Evolutionary conservation across 176 grass and related monocot genomes (phyloP), one percentile per base, ranked within the genome.

Genomic region (Aegilops umbellulata): DNA sequence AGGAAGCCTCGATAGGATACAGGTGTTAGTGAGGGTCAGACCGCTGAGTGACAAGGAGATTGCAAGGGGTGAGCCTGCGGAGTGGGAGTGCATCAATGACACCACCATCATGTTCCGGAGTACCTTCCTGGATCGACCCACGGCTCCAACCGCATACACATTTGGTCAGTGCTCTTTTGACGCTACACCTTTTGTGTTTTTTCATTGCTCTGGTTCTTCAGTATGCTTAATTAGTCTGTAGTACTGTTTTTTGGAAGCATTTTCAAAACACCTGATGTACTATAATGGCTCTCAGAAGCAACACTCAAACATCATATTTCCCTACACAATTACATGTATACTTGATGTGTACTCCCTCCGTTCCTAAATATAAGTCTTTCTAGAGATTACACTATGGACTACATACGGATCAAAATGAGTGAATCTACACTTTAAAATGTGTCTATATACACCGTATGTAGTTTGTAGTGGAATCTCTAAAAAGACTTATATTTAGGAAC

Each of bases 31-130:
- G 80, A 95, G 97, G 80, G 65, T 99, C 79, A 92, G 97, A 60
- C 97, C 97, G 3, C 47, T 99, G 76, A 92, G 87, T 24, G 97
- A 94, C 34, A 99, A 89, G 97, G 97, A 99, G 77, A 81, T 92
- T 31, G 80, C 84, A 4, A 86, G 88, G 76, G 89, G 89, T 1
- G 97, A 99, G 65, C 92, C 94, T 8, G 88, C 82, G 0, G 94
- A 99, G 66, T 99, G 94, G 92, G 97, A 99, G 84, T 99, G 97
- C 92, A 96, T 99, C 90, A 94, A 94, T 61, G 97, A 99, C 74
- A 88, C 85, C 35, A 96, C 97, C 23, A 30, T 99, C 81, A 94
- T 99, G 67, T 96, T 94, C 51, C 92, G 97, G 77, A 96, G 88
- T 64, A 94, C 88, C 44, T 90, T 94, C 35, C 92, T 83, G 3